Conservation (phyloP, 208 protist genomes). For the Wallacemonas rigidus region DNA sequence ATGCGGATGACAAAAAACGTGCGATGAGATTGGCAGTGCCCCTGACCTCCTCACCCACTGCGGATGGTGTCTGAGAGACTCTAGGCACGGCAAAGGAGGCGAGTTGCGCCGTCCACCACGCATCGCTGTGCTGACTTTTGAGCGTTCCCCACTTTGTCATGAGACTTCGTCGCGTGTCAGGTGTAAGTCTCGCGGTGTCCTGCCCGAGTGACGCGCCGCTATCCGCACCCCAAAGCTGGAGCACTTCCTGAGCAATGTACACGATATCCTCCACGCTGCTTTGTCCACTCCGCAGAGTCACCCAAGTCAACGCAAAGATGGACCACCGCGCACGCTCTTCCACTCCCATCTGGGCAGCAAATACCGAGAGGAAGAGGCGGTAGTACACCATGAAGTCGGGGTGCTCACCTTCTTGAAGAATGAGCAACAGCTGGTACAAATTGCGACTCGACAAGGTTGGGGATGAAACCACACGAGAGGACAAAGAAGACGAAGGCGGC, state of each 20-base stretch:
- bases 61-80: background rate
- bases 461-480: background rate
- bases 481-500: background rate
- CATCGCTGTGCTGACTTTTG: conserved; percentile 31
- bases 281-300: conserved; percentile 20
- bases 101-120: conserved; percentile 23
- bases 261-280: conserved; percentile 29
- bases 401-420: conserved; percentile 77
- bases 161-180: conserved; percentile 33
- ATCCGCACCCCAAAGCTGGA: conserved; percentile 29
- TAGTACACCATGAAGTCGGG: conserved; percentile 69
- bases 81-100: no score
- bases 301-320: conserved; percentile 44
- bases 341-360: conserved; percentile 22
- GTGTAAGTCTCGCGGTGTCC: conserved; percentile 5
- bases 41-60: background rate
- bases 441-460: conserved; percentile 53
- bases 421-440: conserved; percentile 50
- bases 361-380: conserved; percentile 35
- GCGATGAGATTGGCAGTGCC: background rate
- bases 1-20: background rate
- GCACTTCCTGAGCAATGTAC: conserved; percentile 44
- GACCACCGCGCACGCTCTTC: conserved; percentile 47
- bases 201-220: background rate
- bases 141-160: conserved; percentile 38